phyloP scores from a whole-genome alignment of 2,329 filamentous ascomycete genomes.

The Alternaria angustiovoidea region DNA sequence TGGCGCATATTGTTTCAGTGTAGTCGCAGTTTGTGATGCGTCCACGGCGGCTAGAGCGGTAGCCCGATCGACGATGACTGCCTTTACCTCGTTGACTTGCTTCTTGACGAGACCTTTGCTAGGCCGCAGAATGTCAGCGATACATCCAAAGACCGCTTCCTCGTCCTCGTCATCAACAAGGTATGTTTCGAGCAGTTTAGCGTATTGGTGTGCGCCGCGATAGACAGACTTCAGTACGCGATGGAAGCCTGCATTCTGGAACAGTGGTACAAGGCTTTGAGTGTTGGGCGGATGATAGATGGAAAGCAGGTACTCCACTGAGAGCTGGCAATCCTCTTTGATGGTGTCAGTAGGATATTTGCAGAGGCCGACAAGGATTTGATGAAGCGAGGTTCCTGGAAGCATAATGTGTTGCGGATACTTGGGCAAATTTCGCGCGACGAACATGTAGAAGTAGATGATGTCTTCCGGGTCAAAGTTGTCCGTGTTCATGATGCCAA shows the following conservation, averaged over 20 bases:
- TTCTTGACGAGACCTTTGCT: conserved; percentile 70
- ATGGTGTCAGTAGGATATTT: conserved; percentile 81
- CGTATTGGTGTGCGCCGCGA: conserved; percentile 78
- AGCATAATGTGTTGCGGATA: conserved; percentile 95
- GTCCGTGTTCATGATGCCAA: conserved; percentile 84
- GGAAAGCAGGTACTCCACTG: conserved; percentile 92
- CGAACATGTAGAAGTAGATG: conserved; percentile 98
- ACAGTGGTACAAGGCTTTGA: conserved; percentile 75
- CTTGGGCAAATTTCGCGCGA: conserved; percentile 93
- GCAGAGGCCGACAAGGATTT: conserved; percentile 82
- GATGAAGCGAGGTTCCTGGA: conserved; percentile 83
- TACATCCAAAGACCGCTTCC: conserved; percentile 78
- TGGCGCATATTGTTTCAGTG: conserved; percentile 67
- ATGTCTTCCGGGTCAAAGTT: conserved; percentile 83
- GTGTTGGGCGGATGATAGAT: conserved; percentile 90
- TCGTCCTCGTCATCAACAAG: conserved; percentile 85
- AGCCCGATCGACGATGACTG: conserved; percentile 71
- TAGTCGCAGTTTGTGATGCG: conserved; percentile 69
- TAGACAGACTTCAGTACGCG: conserved; percentile 92
- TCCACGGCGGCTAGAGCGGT: conserved; percentile 72
- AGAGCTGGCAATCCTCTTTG: conserved; percentile 94
- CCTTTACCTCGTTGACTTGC: conserved; percentile 75
- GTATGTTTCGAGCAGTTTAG: conserved; percentile 78
- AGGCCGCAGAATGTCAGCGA: conserved; percentile 75
- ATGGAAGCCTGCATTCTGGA: conserved; percentile 83